Evolutionary conservation across 768 basidiomycete species (phyloP).

Genomic region (Hypsizygus marmoreus): DNA sequence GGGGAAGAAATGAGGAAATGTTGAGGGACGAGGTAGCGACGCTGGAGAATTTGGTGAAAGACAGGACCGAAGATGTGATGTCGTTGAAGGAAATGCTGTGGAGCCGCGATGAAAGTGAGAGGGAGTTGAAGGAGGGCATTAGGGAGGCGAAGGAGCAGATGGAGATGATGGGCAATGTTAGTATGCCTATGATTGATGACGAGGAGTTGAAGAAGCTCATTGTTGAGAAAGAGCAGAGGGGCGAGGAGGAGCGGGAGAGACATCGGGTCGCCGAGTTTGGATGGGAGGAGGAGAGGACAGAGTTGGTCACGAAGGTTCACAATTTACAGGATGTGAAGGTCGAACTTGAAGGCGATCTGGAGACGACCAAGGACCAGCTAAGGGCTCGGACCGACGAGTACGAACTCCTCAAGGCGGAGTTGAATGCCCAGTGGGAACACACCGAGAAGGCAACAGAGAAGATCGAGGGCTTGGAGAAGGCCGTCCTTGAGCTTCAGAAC

Average conservation of each 20-base stretch:
- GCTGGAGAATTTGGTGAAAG: slow-evolving; percentile 49
- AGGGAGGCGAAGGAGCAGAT: slow-evolving; percentile 60
- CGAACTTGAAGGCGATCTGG: slow-evolving; percentile 44
- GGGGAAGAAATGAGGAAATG: slow-evolving; percentile 41
- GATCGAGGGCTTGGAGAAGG: slow-evolving; percentile 39
- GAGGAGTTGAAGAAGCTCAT: slow-evolving; percentile 42
- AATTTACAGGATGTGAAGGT: slow-evolving; percentile 46
- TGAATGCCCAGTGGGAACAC: slow-evolving; percentile 72
- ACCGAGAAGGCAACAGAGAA: slow-evolving; percentile 59
- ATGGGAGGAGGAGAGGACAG: slow-evolving; percentile 56
- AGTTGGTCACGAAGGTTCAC: slow-evolving; percentile 42
- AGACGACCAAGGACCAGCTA: slow-evolving; percentile 40
- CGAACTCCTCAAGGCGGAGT: slow-evolving; percentile 55
- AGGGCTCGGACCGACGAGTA: slow-evolving; percentile 46
- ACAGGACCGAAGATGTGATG: slow-evolving; percentile 44
- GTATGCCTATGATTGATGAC: slow-evolving; percentile 42
- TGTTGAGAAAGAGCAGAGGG: slow-evolving; percentile 42
- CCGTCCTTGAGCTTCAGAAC: slow-evolving; percentile 34
- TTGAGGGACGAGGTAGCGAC: slow-evolving; percentile 48
- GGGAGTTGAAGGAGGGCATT: slow-evolving; percentile 55
- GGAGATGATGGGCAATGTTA: slow-evolving; percentile 54
- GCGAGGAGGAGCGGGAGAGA: slow-evolving; percentile 41
- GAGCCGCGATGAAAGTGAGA: slow-evolving; percentile 54
- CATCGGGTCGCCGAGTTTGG: slow-evolving; percentile 41
- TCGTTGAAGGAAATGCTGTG: slow-evolving; percentile 46